Evolutionary conservation across 179 eudicot genomes (phyloP), one percentile per base, ranked within the genome.

Genomic region (Carnegiea gigantea): DNA sequence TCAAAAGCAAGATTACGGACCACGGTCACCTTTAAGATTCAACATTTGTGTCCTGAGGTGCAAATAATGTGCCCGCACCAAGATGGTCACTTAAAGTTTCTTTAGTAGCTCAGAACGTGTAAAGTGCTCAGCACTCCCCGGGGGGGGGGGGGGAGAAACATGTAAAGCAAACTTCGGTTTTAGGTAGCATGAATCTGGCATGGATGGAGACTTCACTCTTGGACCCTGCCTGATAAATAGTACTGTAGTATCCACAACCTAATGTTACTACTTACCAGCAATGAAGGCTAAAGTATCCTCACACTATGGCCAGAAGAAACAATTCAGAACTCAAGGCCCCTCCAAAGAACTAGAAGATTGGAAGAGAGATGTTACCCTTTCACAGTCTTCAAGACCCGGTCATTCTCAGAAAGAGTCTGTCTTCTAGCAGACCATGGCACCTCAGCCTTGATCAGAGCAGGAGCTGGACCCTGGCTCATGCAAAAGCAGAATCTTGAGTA

Each of bases 351-450:
- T 7, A 78, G 21, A 10, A 76, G 17, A 51, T 11, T 57, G n/a
- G 62, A 57, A 68, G 30, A 78, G 64, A 71, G 5, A 72, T 9
- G 78, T 86, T 93, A 95, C 99, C 99, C 99, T 89, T 95, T 97
- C 51, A 97, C 93, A 53, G 98, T 92, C 88, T 95, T 97, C 88
- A 97, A 82, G 48, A 97, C 98, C 76, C 95, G 92, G 20, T 95
- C 99, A 84, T 91, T 91, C 0, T 97, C 99, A 44, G 95, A 95
- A 46, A 97, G 94, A 60, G n/a, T 88, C 14, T 88, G 97, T 87
- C 93, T 92, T 72, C 90, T 93, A 83, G 78, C 98, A 60, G 98
- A 95, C 99, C 99, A 97, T 79, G 99, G 99, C n/a, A 90, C 97
- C 65, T 97, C 99, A 84, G 99, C 99, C 87, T 97, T 97, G 36